A percentile compares a stretch with the other conserved stretches of the same genome.
Evolutionary conservation across 2,329 filamentous ascomycete species (phyloP).

Genomic region (Penicillium oxalicum): DNA sequence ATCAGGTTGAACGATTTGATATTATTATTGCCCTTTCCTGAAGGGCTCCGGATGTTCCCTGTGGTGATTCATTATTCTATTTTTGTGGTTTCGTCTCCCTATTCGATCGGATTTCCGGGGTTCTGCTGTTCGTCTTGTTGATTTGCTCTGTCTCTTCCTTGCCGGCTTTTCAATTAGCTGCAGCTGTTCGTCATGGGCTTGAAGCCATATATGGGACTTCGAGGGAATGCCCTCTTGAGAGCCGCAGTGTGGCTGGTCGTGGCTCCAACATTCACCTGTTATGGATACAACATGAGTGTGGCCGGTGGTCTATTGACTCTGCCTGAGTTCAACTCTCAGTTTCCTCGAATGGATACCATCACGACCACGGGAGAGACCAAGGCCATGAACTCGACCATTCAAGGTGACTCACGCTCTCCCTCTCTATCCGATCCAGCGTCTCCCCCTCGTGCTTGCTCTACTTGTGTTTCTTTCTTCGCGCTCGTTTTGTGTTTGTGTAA

Average conservation of each 20-base stretch:
- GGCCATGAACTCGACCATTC: conserved; percentile 40
- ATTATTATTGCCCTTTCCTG: background rate
- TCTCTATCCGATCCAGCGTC: too few species aligned
- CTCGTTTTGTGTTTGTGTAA: too few species aligned
- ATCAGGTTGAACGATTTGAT: background rate
- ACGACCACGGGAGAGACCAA: conserved; percentile 40
- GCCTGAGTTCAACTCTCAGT: conserved; percentile 27
- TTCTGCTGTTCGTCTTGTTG: background rate
- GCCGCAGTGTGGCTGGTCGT: conserved; percentile 20
- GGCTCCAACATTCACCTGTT: conserved; percentile 40
- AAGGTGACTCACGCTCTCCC: conserved; percentile 20
- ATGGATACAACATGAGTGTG: conserved; percentile 50
- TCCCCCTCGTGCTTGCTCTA: too few species aligned
- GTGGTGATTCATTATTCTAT: background rate
- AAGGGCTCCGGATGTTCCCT: background rate
- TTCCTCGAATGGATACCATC: conserved; percentile 47
- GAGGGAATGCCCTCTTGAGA: conserved; percentile 17
- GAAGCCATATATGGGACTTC: conserved; percentile 19
- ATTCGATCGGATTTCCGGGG: too few species aligned
- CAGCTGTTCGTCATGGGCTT: conserved; percentile 13
- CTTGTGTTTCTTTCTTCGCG: too few species aligned
- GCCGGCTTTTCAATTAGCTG: background rate
- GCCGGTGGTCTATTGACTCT: conserved; percentile 44
- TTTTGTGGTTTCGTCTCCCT: background rate
- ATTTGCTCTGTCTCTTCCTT: background rate